Percentiles rank a stretch among this genome's conserved stretches.
Evolutionary conservation across 2,329 filamentous ascomycete species (phyloP).

Genomic region (Talaromyces sp.): DNA sequence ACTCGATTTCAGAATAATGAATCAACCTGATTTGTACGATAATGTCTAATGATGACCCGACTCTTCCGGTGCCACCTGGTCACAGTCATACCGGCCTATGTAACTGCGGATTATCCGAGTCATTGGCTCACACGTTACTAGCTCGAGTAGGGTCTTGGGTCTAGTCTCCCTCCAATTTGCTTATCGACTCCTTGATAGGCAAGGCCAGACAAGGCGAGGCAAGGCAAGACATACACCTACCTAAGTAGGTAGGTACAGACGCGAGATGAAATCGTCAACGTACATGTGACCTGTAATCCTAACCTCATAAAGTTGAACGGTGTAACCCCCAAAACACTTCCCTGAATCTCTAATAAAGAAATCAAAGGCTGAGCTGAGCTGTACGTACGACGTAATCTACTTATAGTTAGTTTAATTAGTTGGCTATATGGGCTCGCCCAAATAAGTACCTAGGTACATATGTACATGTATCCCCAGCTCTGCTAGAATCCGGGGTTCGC

Average conservation of each 20-base stretch:
- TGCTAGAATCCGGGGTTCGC: background rate
- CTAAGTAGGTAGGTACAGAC: slow-evolving; percentile 3
- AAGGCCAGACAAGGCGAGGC: background rate
- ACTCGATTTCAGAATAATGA: background rate
- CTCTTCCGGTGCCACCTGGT: background rate
- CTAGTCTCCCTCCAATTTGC: background rate
- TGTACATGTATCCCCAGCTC: background rate
- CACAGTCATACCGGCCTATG: background rate
- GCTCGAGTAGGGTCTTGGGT: background rate
- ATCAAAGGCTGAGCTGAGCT: background rate
- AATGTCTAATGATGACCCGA: background rate
- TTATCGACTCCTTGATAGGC: background rate
- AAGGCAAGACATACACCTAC: background rate
- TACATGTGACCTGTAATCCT: background rate
- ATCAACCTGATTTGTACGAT: background rate
- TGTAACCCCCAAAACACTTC: background rate
- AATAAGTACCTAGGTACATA: background rate
- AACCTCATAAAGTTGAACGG: background rate
- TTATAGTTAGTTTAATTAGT: background rate
- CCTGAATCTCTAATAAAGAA: background rate
- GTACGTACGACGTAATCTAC: background rate
- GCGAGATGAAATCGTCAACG: background rate
- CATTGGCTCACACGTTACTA: background rate
- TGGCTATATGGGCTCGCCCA: background rate
- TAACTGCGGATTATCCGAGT: background rate